A percentile compares a stretch with the other conserved stretches of the same genome.
These are phyloP conservation scores for Cercospora canescens DNA, from an alignment of 2,329 filamentous ascomycete species.

Conservation along the genomic window DNA sequence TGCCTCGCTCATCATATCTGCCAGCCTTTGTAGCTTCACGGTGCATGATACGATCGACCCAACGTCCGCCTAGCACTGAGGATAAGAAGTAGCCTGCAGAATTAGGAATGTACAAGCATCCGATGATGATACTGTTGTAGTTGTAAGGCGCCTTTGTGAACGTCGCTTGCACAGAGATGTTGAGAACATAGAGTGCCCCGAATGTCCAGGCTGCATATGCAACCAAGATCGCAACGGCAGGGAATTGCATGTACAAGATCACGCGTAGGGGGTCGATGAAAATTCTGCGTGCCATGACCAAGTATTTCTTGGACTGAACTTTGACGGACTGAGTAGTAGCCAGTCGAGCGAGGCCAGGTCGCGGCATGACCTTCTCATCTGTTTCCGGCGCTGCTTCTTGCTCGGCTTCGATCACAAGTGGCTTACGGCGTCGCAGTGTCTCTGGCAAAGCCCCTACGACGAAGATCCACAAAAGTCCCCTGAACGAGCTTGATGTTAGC, in stretches of 20 bases:
- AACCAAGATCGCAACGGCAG: constrained; percentile 71
- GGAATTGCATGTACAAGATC: constrained; percentile 70
- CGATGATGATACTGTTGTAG: constrained; percentile 68
- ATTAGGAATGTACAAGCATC: constrained; percentile 74
- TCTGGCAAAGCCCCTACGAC: constrained; percentile 66
- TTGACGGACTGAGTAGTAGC: constrained; percentile 63
- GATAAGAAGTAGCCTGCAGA: constrained; percentile 71
- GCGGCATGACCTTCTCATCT: constrained; percentile 26
- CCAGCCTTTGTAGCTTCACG: constrained; percentile 69
- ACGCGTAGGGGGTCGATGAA: constrained; percentile 73
- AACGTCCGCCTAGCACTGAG: constrained; percentile 69
- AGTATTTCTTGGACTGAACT: constrained; percentile 55
- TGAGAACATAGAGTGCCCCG: constrained; percentile 72
- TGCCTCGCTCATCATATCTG: constrained; percentile 66
- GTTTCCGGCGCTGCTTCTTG: constrained; percentile 26
- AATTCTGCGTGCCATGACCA: constrained; percentile 57
- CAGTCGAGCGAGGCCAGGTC: constrained; percentile 45
- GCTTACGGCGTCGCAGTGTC: constrained; percentile 50
- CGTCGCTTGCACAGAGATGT: constrained; percentile 72
- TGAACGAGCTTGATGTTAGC: background rate
- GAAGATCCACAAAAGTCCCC: constrained; percentile 57
- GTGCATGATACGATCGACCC: constrained; percentile 81
- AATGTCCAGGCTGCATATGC: constrained; percentile 75
- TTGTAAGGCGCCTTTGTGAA: constrained; percentile 68
- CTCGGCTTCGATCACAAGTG: constrained; percentile 34